Evolutionary conservation across 1,284 basidiomycete species (phyloP), one percentile per base, ranked within the genome.

Genomic region (Cutaneotrichosporon cutaneum): DNA sequence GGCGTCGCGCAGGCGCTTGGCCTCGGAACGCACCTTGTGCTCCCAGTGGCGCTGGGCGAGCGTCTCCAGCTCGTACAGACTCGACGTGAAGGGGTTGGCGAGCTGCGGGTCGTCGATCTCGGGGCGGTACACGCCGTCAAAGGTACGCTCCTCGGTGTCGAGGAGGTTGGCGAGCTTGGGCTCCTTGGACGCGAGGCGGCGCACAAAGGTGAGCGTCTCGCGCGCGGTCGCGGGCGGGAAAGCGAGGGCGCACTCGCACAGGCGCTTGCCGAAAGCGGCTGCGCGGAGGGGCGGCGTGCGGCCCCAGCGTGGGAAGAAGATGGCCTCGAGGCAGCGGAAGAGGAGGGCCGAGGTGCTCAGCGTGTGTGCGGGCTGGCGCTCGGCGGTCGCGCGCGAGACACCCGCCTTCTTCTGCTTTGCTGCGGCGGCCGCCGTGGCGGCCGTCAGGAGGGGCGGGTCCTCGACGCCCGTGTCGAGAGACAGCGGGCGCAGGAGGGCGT

Each of bases 251-350:
- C 88, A 87, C 53, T 85, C 85, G 30, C 93, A 82, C 45, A 99
- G 83, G 27, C 96, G 89, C 81, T 98, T 98, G 59, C 90, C 85
- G 77, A 99, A 98, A 2, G 94, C 91, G 22, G 92, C 91, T 26
- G 87, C 84, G 66, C 93, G 87, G 83, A 88, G 89, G 16, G 90
- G 84, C 3, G 93, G 87, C 61, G 80, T 78, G n/a, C 58, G 27
- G 39, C 85, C 69, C 82, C 82, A 54, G 85, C 86, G 63, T 83
- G 87, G 66, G 85, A 81, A 86, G 82, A 96, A 94, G 48, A 88
- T 86, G 59, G 90, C 84, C 61, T 87, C 83, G 56, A 98, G 83
- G 45, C 90, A 89, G 58, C 89, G 86, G 83, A 99, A 95, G 54
- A 99, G 82, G 75, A 95, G 85, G 70, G 92, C 80, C 16, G 82